Evolutionary conservation across 2,329 filamentous ascomycete genomes (phyloP), one percentile per base, ranked within the genome.

Genomic region (Colletotrichum euphorbiae): DNA sequence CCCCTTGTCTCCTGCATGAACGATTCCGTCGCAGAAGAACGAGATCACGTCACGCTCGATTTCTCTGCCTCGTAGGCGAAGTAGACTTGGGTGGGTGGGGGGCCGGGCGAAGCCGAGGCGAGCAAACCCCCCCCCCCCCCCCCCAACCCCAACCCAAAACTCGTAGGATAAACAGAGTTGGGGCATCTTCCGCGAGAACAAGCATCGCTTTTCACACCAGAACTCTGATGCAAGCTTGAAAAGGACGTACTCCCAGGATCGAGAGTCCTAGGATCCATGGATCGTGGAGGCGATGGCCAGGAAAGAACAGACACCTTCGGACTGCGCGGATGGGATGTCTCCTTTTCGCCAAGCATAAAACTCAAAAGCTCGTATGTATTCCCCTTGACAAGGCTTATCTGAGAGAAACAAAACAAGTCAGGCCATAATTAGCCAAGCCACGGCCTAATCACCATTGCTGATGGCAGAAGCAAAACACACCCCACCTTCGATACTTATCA

Each of bases 311-410:
- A 4, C 17, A 55, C 31, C 38, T 42, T 9, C 19, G 17, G 28
- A 42, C 15, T 51, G 11, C 21, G 7, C 33, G 33, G 33, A 50
- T 24, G 31, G 7, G n/a, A 48, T 31, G 17, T 42, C 9, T 38
- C 31, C 21, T 21, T 17, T 66, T 62, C 51, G 33, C 33, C 48
- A 12, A 42, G 17, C 5, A 9, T 13, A 42, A 19, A 50, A 46
- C 17, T 48, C 13, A 50, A 65, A 60, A 52, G 19, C 48, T 62
- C 57, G n/a, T 62, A 31, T 62, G 21, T 66, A 55, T 48, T 54
- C 42, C 24, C 45, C 48, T 43, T 21, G 42, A 33, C 57, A 48
- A 55, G 17, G 42, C 43, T 28, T n/a, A 28, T 50, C 51, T 28
- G 46, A 63, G 28, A n/a, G 8, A 24, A 50, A 28, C 6, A 33